Evolutionary conservation across 2,329 filamentous ascomycete genomes (phyloP), one percentile per base, ranked within the genome.

Genomic region (Arachnomyces sp.): DNA sequence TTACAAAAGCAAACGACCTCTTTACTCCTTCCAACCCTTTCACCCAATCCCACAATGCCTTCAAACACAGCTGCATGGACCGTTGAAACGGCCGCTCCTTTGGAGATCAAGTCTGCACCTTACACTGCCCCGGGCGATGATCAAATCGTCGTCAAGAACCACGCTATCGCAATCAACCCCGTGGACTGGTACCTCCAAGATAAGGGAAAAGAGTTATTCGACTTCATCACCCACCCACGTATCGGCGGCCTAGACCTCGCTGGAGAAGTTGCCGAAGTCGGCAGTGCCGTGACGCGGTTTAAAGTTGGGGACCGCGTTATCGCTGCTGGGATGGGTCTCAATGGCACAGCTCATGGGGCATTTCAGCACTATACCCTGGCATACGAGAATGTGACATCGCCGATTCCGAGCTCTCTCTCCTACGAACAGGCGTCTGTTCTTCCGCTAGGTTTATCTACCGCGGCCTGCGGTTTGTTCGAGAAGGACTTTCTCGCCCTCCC

Each of bases 121-220:
- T 35, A 39, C n/a, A 42, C 51, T 4, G 40, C 38, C 11, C 51
- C 51, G 8, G 40, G 36, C 6, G 30, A 31, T 15, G 38, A 48
- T 36, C 43, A 56, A 38, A 42, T 57, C 11, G 28, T 56, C 2
- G 36, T 58, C 31, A 48, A 45, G 18, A 56, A 52, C 32, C 31
- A 39, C 7, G 55, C 54, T 9, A 38, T 54, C 7, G 52, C 52
- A 7, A 50, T 57, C 40, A 56, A 57, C 37, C 51, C 54, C 2
- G 36, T 57, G 7, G 67, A 72, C 43, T 57, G 49, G 32, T 51
- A 50, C 7, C 53, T 65, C 16, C 59, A 65, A 31, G 53, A 50
- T 30, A 34, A 18, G 1, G 42, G 39, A 9, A 5, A 34, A 6
- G 15, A 34, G 9, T 28, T 16, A 4, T 52, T 42, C 17, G 37